phyloP scores from a whole-genome alignment of 768 basidiomycete species.

The Pleurotus salmoneostramineus region DNA sequence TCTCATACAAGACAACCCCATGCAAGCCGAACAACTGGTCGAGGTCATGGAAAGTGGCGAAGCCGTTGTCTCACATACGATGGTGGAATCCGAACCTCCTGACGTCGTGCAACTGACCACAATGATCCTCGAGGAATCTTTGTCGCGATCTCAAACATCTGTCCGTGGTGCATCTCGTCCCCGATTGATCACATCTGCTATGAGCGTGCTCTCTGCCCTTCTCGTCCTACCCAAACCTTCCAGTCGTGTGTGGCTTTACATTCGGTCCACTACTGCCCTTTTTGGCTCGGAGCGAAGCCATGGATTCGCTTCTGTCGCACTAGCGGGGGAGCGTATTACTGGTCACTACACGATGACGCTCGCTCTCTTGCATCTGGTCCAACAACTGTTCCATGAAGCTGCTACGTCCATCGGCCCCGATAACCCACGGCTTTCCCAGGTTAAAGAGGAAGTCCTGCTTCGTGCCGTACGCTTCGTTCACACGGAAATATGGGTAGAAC shows the following conservation, averaged over 20 bases:
- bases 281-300: slow-evolving; percentile 61
- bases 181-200: slow-evolving; percentile 71
- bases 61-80: slow-evolving; percentile 46
- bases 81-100: slow-evolving; percentile 51
- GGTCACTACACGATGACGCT: slow-evolving; percentile 83
- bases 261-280: slow-evolving; percentile 73
- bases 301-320: slow-evolving; percentile 59
- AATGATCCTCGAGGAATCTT: slow-evolving; percentile 77
- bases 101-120: slow-evolving; percentile 79
- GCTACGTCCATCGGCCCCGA: slow-evolving; percentile 51
- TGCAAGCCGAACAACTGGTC: slow-evolving; percentile 62
- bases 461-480: slow-evolving; percentile 78
- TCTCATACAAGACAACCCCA: slow-evolving; percentile 67
- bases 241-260: slow-evolving; percentile 85
- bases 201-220: slow-evolving; percentile 78
- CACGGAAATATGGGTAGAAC: slow-evolving; percentile 85
- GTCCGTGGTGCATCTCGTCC: slow-evolving; percentile 41
- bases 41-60: slow-evolving; percentile 59
- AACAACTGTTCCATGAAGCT: slow-evolving; percentile 72
- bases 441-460: slow-evolving; percentile 83
- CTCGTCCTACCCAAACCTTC: slow-evolving; percentile 72
- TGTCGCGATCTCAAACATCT: slow-evolving; percentile 46
- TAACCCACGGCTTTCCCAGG: slow-evolving; percentile 56
- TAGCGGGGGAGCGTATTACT: slow-evolving; percentile 65
- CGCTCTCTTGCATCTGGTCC: slow-evolving; percentile 71